Evolutionary conservation across 495 filamentous ascomycete species (phyloP), one percentile per base, ranked within the genome.

Genomic region (Aspergillus nanangensis): DNA sequence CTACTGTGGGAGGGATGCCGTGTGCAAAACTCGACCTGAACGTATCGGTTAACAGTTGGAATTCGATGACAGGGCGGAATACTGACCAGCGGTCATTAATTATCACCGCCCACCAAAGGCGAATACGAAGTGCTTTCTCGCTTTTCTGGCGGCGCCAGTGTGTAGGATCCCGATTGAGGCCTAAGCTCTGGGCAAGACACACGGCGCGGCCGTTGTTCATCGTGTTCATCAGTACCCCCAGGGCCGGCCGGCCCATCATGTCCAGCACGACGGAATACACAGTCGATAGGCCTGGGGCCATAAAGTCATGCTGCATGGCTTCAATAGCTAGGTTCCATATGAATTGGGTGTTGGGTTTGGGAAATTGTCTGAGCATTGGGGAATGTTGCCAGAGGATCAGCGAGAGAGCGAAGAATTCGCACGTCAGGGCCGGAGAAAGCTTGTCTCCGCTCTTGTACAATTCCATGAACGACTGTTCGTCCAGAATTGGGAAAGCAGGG

Each of bases 401-500:
- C 22, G 61, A 59, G 3, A 55, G 45, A 8, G 66, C 66, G 35
- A 61, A 66, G 8, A 69, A 33, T 8, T 61, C 55, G 41, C 60
- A 65, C 22, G 58, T 38, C n/a, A 72, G 42, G 8, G 60, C 56
- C 15, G 58, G 57, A 0, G 63, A 59, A 5, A 70, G 37, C 29
- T 52, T 52, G 15, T 54, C 48, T 19, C 54, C 58, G 5, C 19
- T 37, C 8, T 48, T 41, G 39, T 64, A 57, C 14, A 56, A 31
- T 10, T 54, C 48, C 7, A 60, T 14, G 13, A 64, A 46, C n/a
- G 51, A 48, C 14, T 56, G 48, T 25, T 63, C 55, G 38, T 67
- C 63, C 2, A 72, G 45, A 5, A 72, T 37, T 1, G 69, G 69
- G 47, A 69, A 67, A 41, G 58, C 56, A 7, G 50, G 50, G 41